A percentile compares a stretch with the other conserved stretches of the same genome.
Conservation (phyloP, 805 yeast species). For the Monosporozyma servazzii region DNA sequence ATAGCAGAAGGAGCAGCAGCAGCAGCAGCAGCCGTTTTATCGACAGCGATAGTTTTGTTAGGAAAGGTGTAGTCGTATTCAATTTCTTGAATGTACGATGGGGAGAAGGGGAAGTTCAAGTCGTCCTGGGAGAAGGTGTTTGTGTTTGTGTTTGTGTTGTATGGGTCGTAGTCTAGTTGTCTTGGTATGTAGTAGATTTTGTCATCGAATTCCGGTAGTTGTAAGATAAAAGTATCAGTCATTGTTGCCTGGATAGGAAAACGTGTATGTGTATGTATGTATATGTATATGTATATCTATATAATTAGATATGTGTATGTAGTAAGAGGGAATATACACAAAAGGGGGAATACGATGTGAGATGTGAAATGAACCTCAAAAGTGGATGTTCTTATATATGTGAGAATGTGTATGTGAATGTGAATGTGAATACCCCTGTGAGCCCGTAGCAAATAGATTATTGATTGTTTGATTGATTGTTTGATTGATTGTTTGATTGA, state of each 20-base stretch:
- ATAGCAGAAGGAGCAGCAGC: not conserved
- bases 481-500: too few species aligned
- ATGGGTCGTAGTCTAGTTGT: too few species aligned
- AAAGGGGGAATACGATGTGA: not conserved
- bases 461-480: too few species aligned
- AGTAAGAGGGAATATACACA: not conserved
- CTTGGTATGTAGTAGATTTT: not conserved
- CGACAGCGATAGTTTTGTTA: not conserved
- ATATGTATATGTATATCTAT: not conserved
- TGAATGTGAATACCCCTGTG: not conserved
- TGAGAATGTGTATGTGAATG: not conserved
- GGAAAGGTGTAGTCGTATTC: not conserved
- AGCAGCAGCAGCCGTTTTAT: too few species aligned
- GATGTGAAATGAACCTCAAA: not conserved
- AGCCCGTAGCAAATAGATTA: too few species aligned
- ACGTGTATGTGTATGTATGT: too few species aligned
- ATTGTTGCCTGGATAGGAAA: not conserved
- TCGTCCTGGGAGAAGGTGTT: not conserved
- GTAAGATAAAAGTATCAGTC: not conserved
- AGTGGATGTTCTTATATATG: not conserved
- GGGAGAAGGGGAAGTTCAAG: constrained; percentile 1
- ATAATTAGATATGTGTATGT: not conserved
- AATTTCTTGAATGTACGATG: constrained; percentile 1
- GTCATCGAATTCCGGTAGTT: not conserved
- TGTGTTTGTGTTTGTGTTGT: not conserved